Evolutionary conservation across 75 land plant species (phyloP).

Genomic region (Chamaecyparis obtusa): DNA sequence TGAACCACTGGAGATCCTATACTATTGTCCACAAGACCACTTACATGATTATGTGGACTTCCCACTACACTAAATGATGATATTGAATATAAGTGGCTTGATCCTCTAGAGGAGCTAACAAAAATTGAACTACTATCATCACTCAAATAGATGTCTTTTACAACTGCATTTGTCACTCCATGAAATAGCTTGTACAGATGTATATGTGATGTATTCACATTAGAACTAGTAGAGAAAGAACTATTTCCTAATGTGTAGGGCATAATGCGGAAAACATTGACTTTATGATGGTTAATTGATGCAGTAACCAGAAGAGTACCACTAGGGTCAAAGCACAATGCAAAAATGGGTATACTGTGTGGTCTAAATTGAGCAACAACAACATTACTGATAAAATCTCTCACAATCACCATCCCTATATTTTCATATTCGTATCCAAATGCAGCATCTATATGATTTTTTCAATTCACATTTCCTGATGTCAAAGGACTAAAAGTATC

Average conservation of each 20-base stretch:
- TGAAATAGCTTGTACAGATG: constrained; percentile 93
- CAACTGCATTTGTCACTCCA: constrained; percentile 87
- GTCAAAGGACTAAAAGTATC: no score
- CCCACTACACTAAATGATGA: no score
- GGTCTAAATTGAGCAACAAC: no score
- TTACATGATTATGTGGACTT: constrained; percentile 48
- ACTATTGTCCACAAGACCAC: constrained; percentile 14
- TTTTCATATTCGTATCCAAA: no score
- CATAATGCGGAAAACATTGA: constrained; percentile 88
- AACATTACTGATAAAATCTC: no score
- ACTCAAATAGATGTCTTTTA: constrained; percentile 91
- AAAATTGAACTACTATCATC: constrained; percentile 78
- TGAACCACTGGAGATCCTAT: constrained; percentile 17
- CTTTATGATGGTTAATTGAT: constrained; percentile 84
- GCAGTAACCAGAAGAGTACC: no score
- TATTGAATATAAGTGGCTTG: no score
- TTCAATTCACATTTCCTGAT: no score
- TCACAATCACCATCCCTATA: no score
- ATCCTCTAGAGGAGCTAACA: constrained; percentile 86
- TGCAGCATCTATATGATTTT: no score
- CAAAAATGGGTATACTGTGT: no score
- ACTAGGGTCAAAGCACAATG: no score
- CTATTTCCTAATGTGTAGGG: constrained; percentile 37
- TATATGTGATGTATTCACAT: constrained; percentile 68
- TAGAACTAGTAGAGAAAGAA: constrained; percentile 26